A percentile compares a stretch with the other conserved stretches of the same genome.
Conservation (phyloP, 306 rosid species). For the Medicago ruthenica region DNA sequence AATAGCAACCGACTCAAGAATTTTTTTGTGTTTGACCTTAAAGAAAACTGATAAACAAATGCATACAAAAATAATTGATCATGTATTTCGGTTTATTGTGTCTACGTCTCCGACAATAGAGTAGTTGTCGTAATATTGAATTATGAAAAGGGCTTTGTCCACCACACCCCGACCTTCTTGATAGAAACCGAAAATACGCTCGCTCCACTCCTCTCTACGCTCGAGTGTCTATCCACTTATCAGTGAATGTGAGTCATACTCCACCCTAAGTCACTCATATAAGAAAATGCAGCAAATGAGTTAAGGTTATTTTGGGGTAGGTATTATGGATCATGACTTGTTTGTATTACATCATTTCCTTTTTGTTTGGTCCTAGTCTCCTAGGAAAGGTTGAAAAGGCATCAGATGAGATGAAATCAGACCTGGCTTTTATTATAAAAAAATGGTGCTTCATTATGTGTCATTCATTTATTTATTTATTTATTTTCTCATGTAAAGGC, state of each 20-base stretch:
- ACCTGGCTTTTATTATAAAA: conserved; percentile 4
- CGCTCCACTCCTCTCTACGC: too few relatives aligned
- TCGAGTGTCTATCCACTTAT: not conserved
- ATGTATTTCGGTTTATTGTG: not conserved
- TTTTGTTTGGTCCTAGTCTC: conserved; percentile 23
- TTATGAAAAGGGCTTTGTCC: too few relatives aligned
- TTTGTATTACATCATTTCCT: conserved; percentile 2
- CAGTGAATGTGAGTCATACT: not conserved
- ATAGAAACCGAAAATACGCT: too few relatives aligned
- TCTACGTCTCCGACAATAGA: not conserved
- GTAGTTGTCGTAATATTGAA: too few relatives aligned
- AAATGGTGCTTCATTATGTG: not conserved
- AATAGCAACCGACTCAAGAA: not conserved
- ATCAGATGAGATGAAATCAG: conserved; percentile 23
- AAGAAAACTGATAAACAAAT: not conserved
- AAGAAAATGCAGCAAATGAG: not conserved
- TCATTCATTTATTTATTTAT: not conserved
- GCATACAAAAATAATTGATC: too few relatives aligned
- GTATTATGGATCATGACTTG: conserved; percentile 27
- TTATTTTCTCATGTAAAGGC: not conserved
- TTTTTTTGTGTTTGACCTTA: too few relatives aligned
- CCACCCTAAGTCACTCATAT: not conserved
- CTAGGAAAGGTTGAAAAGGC: conserved; percentile 24
- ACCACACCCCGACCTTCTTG: too few relatives aligned
- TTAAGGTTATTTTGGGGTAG: conserved; percentile 16